Conservation (phyloP, 2,329 filamentous ascomycete genomes). For the Westerdykella aurantiaca region DNA sequence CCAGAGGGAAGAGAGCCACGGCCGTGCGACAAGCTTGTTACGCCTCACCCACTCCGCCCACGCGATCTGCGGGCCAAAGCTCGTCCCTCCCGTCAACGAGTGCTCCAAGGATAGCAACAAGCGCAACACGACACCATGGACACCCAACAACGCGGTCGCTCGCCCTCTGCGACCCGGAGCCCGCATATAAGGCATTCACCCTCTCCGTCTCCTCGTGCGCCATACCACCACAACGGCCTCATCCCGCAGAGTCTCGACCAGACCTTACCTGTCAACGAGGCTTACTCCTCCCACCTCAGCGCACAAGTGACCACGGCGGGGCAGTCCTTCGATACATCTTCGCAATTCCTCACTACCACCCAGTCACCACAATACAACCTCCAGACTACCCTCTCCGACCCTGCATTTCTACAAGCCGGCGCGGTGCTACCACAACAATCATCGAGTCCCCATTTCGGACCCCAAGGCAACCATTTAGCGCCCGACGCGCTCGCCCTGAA, state of each 20-base stretch:
- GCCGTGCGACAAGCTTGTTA: constrained; percentile 3
- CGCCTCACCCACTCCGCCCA: constrained; percentile 7
- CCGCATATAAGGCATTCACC: constrained; percentile 64
- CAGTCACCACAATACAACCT: constrained; percentile 40
- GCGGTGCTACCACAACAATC: constrained; percentile 51
- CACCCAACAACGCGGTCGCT: constrained; percentile 55
- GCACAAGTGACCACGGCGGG: constrained; percentile 34
- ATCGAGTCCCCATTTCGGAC: constrained; percentile 36
- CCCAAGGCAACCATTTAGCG: constrained; percentile 33
- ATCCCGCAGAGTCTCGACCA: constrained; percentile 54
- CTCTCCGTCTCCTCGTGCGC: constrained; percentile 56
- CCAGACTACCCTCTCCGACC: constrained; percentile 38
- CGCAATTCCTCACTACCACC: constrained; percentile 44
- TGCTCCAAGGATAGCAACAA: constrained; percentile 29
- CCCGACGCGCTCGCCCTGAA: constrained; percentile 34
- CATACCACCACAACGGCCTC: constrained; percentile 51
- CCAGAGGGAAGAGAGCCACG: not conserved
- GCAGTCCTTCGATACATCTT: constrained; percentile 35
- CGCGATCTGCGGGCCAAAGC: constrained; percentile 21
- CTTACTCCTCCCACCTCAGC: constrained; percentile 19
- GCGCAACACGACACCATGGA: constrained; percentile 43
- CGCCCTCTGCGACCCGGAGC: constrained; percentile 53
- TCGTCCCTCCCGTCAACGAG: constrained; percentile 11
- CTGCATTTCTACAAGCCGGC: constrained; percentile 37
- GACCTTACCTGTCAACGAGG: constrained; percentile 25